Evolutionary conservation across 2,329 filamentous ascomycete species (phyloP).

Genomic region (Fusarium euwallaceae): DNA sequence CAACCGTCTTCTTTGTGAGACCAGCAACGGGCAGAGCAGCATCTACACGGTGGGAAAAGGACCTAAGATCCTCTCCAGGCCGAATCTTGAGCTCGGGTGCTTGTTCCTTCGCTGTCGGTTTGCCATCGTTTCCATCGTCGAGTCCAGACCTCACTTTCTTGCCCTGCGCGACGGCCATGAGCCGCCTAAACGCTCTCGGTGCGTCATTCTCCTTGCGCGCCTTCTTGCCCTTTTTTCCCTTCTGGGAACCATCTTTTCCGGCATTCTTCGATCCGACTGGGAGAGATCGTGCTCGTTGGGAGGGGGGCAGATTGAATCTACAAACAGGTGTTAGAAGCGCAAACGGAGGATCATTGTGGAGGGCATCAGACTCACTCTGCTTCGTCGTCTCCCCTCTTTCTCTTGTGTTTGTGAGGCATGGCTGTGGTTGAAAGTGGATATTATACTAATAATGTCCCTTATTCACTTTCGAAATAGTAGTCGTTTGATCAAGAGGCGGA

Average conservation of each 20-base stretch:
- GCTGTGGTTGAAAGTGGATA: not conserved
- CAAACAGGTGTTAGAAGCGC: constrained; percentile 28
- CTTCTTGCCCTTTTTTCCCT: constrained; percentile 57
- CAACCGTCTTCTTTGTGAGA: constrained; percentile 71
- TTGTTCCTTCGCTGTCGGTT: constrained; percentile 39
- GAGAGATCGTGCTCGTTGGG: constrained; percentile 64
- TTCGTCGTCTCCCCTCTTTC: constrained; percentile 66
- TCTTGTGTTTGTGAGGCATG: constrained; percentile 92
- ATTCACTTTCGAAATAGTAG: not conserved
- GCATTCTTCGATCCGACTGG: constrained; percentile 56
- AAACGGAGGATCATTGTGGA: not conserved
- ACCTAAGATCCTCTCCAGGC: constrained; percentile 85
- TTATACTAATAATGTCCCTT: not conserved
- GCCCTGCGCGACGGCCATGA: constrained; percentile 81
- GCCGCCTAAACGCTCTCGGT: constrained; percentile 85
- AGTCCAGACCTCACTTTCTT: constrained; percentile 73
- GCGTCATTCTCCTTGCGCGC: constrained; percentile 78
- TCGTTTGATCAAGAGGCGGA: not conserved
- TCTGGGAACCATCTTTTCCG: constrained; percentile 33
- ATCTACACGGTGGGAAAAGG: constrained; percentile 87
- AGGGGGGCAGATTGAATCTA: constrained; percentile 65
- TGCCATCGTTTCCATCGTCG: constrained; percentile 72
- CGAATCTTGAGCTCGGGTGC: constrained; percentile 73
- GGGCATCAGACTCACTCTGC: constrained; percentile 33
- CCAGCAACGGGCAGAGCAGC: constrained; percentile 83